phyloP scores from a whole-genome alignment of 805 yeast genomes.

The Ogataea siamensis region DNA sequence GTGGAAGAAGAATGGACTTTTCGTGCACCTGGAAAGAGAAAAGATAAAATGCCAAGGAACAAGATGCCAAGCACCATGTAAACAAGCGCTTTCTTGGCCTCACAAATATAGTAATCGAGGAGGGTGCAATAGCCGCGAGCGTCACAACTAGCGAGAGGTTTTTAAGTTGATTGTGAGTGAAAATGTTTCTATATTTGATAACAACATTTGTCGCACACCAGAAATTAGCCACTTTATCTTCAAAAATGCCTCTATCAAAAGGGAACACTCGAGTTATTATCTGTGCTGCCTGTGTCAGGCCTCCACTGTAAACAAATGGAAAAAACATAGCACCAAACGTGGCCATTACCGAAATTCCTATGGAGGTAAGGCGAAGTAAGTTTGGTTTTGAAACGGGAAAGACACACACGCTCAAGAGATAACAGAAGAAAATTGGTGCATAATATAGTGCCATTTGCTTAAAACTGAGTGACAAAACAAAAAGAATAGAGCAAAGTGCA shows the following conservation, averaged over 20 bases:
- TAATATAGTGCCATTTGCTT: conserved; percentile 96
- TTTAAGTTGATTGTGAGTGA: conserved; percentile 59
- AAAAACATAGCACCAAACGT: conserved; percentile 51
- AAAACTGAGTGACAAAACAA: conserved; percentile 74
- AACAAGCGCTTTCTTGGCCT: conserved; percentile 49
- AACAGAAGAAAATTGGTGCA: conserved; percentile 84
- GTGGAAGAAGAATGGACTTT: conserved; percentile 83
- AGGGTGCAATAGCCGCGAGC: conserved; percentile 50
- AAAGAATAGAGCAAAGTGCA: conserved; percentile 69
- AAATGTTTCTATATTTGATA: conserved; percentile 62
- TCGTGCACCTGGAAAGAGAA: conserved; percentile 97
- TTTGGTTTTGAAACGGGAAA: conserved; percentile 39
- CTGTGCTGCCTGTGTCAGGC: conserved; percentile 51
- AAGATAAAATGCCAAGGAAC: conserved; percentile 83
- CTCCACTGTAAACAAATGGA: conserved; percentile 58
- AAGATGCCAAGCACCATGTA: conserved; percentile 74
- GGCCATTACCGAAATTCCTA: conserved; percentile 61
- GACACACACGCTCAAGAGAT: conserved; percentile 57
- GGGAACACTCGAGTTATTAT: conserved; percentile 77
- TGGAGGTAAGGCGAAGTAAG: conserved; percentile 53
- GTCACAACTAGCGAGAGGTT: conserved; percentile 55
- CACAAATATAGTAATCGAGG: conserved; percentile 49
- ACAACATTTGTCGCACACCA: conserved; percentile 93
- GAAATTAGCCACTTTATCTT: conserved; percentile 94
- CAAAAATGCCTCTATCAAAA: conserved; percentile 89